Percentiles rank a stretch among this genome's conserved stretches.
Evolutionary conservation across 345 rosid genomes (phyloP).

Genomic region (Conringia planisiliqua): DNA sequence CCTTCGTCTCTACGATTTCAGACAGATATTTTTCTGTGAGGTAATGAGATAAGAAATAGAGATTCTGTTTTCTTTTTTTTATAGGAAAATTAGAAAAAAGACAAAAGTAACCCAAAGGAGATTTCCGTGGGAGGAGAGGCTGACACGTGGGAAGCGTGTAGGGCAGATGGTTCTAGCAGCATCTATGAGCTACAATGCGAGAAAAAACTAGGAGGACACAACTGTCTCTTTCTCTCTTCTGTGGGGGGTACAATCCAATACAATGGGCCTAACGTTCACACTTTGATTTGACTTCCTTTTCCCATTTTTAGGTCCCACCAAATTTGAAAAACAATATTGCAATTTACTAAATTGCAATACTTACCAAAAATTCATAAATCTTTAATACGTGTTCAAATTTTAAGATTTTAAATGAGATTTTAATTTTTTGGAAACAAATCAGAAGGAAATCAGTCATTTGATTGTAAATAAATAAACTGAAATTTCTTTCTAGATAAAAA

Average conservation of each 20-base stretch:
- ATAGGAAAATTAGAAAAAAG: not conserved
- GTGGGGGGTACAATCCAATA: not conserved
- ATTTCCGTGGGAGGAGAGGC: constrained; percentile 28
- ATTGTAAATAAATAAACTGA: not conserved
- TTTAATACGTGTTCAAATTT: not conserved
- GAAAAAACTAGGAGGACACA: not conserved
- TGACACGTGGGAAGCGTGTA: constrained; percentile 33
- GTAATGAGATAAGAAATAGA: constrained; percentile 1
- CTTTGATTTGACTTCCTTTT: not conserved
- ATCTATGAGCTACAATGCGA: constrained; percentile 11
- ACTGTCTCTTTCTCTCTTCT: not conserved
- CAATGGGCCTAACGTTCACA: constrained; percentile 6
- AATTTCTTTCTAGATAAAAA: not conserved
- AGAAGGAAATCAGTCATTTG: not conserved
- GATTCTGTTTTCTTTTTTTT: not conserved
- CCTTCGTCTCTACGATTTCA: constrained; percentile 1
- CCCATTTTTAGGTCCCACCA: not conserved
- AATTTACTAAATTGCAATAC: not conserved
- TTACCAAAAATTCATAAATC: not conserved
- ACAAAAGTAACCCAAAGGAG: not conserved
- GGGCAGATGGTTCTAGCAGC: constrained; percentile 29
- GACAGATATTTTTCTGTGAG: constrained; percentile 1
- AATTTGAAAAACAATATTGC: no score
- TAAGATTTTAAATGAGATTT: not conserved
- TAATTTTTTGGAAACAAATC: not conserved